Conservation (phyloP, 2,329 filamentous ascomycete species). For the Cercospora sp. region DNA sequence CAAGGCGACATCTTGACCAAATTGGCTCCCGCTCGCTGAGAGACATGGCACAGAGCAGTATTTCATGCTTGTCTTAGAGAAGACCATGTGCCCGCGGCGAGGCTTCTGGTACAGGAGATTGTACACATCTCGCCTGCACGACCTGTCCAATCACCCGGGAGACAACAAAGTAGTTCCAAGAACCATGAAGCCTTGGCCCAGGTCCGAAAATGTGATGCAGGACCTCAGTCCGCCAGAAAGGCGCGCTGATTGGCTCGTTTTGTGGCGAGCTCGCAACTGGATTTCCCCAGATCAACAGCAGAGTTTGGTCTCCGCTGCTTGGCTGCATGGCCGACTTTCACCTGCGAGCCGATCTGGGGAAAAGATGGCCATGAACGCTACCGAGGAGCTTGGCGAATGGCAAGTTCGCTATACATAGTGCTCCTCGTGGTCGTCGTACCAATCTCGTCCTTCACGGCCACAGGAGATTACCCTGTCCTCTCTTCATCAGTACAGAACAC, state of each 20-base stretch:
- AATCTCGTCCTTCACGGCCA: neutral
- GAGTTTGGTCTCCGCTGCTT: slow-evolving; percentile 7
- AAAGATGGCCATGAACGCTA: neutral
- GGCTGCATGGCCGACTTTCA: neutral
- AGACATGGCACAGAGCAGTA: neutral
- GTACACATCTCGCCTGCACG: neutral
- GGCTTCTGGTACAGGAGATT: neutral
- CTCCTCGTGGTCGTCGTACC: neutral
- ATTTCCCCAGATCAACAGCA: neutral
- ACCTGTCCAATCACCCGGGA: neutral
- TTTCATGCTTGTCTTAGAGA: neutral
- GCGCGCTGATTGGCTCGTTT: neutral
- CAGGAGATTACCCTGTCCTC: neutral
- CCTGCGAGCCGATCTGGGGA: neutral
- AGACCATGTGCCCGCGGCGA: neutral
- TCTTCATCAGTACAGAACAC: neutral
- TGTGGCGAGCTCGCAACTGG: neutral
- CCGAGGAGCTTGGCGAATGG: slow-evolving; percentile 16
- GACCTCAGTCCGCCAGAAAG: neutral
- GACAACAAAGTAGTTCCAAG: neutral
- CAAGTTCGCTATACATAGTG: neutral
- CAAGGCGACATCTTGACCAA: neutral
- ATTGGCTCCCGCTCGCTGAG: neutral
- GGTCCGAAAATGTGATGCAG: neutral
- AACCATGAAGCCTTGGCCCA: neutral